Conservation (phyloP, 768 basidiomycete species). For the Cubamyces lactineus region DNA sequence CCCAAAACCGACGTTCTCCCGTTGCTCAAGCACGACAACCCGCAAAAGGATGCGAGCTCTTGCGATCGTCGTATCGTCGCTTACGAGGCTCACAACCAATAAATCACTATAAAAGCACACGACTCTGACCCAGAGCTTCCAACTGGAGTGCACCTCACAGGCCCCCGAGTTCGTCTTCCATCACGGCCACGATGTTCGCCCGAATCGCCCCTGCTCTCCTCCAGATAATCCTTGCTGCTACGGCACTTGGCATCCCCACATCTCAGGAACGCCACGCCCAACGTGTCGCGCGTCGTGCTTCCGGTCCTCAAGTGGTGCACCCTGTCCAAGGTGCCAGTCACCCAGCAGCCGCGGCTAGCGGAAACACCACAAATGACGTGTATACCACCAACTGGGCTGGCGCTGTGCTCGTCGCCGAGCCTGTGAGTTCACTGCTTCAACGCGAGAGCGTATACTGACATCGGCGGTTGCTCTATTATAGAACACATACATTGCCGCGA, state of each 20-base stretch:
- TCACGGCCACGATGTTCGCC: too few relatives aligned
- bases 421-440: slow-evolving; percentile 21
- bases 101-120: too few relatives aligned
- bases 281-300: slow-evolving; percentile 30
- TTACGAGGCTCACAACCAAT: too few relatives aligned
- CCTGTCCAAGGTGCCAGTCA: slow-evolving; percentile 1
- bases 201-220: slow-evolving; percentile 19
- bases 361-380: slow-evolving; percentile 31
- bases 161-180: too few relatives aligned
- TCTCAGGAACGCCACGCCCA: slow-evolving; percentile 24
- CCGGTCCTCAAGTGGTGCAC: slow-evolving; percentile 21
- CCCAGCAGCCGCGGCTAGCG: not conserved
- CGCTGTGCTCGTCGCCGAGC: slow-evolving; percentile 34
- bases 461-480: slow-evolving; percentile 7
- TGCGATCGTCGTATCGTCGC: too few relatives aligned
- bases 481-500: slow-evolving; percentile 41
- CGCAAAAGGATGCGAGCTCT: too few relatives aligned
- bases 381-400: slow-evolving; percentile 43
- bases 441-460: too few relatives aligned
- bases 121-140: too few relatives aligned
- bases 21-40: too few relatives aligned
- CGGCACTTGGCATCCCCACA: slow-evolving; percentile 30
- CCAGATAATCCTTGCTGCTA: slow-evolving; percentile 29
- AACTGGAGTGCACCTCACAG: too few relatives aligned
- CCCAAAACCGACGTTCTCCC: too few relatives aligned